Evolutionary conservation across 495 filamentous ascomycete species (phyloP).

Genomic region (Bathelium albidoporum): DNA sequence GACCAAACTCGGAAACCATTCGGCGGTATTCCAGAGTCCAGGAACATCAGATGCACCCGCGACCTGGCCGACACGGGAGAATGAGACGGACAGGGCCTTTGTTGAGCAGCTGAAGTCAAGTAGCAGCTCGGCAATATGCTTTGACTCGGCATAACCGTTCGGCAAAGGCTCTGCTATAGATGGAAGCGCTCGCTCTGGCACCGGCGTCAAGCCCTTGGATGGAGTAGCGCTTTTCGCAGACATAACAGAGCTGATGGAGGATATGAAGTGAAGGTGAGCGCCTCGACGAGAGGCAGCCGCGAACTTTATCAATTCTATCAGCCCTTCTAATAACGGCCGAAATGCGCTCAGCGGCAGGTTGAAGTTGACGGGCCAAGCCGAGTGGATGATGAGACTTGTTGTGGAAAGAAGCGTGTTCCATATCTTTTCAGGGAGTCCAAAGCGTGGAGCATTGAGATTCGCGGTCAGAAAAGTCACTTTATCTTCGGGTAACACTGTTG

Average conservation of each 20-base stretch:
- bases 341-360: background rate
- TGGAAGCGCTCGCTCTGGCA: slow-evolving; percentile 8
- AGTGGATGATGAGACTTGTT: background rate
- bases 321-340: background rate
- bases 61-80: slow-evolving; percentile 12
- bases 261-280: slow-evolving; percentile 12
- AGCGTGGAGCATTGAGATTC: background rate
- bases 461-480: background rate
- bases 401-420: background rate
- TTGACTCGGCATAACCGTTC: slow-evolving; percentile 13
- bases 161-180: background rate
- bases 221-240: background rate
- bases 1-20: slow-evolving; percentile 13
- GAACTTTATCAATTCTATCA: background rate
- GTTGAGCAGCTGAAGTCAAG: background rate
- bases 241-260: slow-evolving; percentile 8
- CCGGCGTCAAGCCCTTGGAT: background rate
- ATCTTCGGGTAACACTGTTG: background rate
- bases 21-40: slow-evolving; percentile 10
- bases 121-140: slow-evolving; percentile 11
- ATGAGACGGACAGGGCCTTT: background rate
- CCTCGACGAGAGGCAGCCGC: slow-evolving; percentile 7
- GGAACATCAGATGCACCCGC: slow-evolving; percentile 6
- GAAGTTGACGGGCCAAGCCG: background rate
- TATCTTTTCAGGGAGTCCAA: background rate